phyloP scores from a whole-genome alignment of 2,329 filamentous ascomycete species.

The Neopestalotiopsis rosae region DNA sequence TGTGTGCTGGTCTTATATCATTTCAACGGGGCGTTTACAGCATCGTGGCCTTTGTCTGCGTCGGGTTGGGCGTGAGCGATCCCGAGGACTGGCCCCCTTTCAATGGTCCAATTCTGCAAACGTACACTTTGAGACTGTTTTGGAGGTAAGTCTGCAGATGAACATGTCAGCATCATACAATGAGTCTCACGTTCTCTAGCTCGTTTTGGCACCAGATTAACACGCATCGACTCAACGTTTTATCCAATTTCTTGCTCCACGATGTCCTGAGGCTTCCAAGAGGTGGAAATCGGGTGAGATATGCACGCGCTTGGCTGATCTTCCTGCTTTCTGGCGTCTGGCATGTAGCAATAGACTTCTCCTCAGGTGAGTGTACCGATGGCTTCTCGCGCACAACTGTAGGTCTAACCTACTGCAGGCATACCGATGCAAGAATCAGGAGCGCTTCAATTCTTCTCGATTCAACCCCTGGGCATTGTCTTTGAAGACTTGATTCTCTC shows the following conservation, averaged over 20 bases:
- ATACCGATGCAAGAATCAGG: constrained; percentile 10
- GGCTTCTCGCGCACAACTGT: too few species aligned
- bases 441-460: constrained; percentile 19
- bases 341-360: constrained; percentile 22
- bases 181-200: neutral
- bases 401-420: neutral
- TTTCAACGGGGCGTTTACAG: constrained; percentile 21
- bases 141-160: neutral
- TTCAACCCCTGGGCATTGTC: constrained; percentile 20
- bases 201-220: constrained; percentile 24
- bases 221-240: constrained; percentile 18
- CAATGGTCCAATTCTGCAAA: constrained; percentile 17
- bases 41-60: constrained; percentile 10
- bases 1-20: constrained; percentile 16
- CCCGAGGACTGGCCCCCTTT: constrained; percentile 18
- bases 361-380: constrained; percentile 14
- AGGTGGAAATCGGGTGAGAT: neutral
- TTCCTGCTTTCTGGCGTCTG: constrained; percentile 20
- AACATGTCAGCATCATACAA: neutral
- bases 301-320: constrained; percentile 19
- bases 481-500: constrained; percentile 18
- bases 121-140: neutral
- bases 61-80: constrained; percentile 2
- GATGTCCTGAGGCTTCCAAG: constrained; percentile 9
- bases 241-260: constrained; percentile 19